Conservation (phyloP, 1,139 yeast species). For the Candida sp. region DNA sequence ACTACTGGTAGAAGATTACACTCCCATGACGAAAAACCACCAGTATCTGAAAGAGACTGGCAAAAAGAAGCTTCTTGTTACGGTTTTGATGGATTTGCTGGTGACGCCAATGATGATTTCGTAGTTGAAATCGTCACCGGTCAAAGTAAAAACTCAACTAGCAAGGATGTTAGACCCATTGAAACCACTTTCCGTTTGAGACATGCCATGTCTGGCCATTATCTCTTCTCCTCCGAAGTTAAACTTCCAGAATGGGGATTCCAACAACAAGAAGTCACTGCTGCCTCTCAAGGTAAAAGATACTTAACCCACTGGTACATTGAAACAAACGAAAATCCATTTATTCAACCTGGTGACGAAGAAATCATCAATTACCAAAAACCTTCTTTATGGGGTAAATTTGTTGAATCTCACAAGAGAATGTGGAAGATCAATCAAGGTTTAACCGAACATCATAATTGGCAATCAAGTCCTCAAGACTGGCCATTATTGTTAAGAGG, state of each 20-base stretch:
- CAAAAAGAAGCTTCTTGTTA: slow-evolving; percentile 93
- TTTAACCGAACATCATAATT: slow-evolving; percentile 78
- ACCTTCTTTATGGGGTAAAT: slow-evolving; percentile 65
- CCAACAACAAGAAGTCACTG: slow-evolving; percentile 94
- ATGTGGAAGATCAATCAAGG: slow-evolving; percentile 95
- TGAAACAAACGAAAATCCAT: slow-evolving; percentile 64
- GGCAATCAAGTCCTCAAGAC: slow-evolving; percentile 82
- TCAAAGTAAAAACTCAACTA: slow-evolving; percentile 52
- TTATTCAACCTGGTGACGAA: slow-evolving; percentile 17
- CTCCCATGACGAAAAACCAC: slow-evolving; percentile 94
- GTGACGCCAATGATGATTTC: slow-evolving; percentile 97
- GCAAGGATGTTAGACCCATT: slow-evolving; percentile 70
- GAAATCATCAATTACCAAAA: slow-evolving; percentile 54
- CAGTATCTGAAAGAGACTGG: slow-evolving; percentile 92
- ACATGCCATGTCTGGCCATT: slow-evolving; percentile 90
- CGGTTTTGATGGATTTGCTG: slow-evolving; percentile 86
- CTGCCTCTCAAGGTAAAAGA: slow-evolving; percentile 79
- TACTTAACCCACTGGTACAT: slow-evolving; percentile 83
- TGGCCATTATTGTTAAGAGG: slow-evolving; percentile 94
- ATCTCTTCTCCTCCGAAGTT: slow-evolving; percentile 79
- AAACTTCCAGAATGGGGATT: slow-evolving; percentile 96
- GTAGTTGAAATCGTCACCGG: slow-evolving; percentile 78
- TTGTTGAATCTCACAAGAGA: slow-evolving; percentile 72
- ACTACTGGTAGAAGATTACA: slow-evolving; percentile 79
- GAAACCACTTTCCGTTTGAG: slow-evolving; percentile 82